phyloP scores from a whole-genome alignment of 352 stramenopile genomes.

The Pythium oligandrum region DNA sequence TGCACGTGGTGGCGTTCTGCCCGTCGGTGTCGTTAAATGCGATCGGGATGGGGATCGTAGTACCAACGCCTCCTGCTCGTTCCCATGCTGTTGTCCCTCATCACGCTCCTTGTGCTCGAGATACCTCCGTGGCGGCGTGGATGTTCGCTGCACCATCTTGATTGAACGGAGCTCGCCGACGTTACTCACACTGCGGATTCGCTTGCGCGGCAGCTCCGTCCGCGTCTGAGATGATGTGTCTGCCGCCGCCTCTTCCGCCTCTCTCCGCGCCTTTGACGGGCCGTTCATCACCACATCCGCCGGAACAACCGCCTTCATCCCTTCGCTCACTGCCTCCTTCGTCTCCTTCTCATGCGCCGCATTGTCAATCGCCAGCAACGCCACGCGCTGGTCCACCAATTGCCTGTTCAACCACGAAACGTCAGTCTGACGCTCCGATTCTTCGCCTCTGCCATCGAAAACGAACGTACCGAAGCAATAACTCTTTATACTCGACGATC shows the following conservation, averaged over 20 bases:
- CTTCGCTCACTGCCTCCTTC: conserved; percentile 4
- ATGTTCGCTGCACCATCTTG: conserved; percentile 6
- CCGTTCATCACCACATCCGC: conserved; percentile 3
- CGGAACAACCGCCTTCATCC: conserved; percentile 4
- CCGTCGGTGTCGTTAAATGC: too few species aligned
- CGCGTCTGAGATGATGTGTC: not conserved
- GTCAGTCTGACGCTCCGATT: conserved; percentile 8
- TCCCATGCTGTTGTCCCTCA: not conserved
- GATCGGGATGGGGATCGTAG: too few species aligned
- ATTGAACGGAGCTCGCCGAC: not conserved
- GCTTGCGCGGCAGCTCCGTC: not conserved
- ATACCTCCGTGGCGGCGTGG: conserved; percentile 13
- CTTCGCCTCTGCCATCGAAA: not conserved
- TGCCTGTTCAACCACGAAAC: conserved; percentile 32
- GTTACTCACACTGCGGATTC: conserved; percentile 9
- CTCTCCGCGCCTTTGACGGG: not conserved
- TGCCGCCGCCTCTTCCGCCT: not conserved
- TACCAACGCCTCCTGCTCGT: too few species aligned
- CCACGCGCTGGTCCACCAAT: conserved; percentile 51
- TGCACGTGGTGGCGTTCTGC: conserved; percentile 7
- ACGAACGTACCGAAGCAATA: conserved; percentile 52
- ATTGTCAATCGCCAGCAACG: conserved; percentile 25
- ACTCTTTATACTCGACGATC: conserved; percentile 72
- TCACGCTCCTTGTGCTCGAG: conserved; percentile 4
- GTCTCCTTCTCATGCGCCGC: conserved; percentile 15